Evolutionary conservation across 78 protist species (phyloP), one percentile per base, ranked within the genome.

Genomic region (Cavenderia fasciculata): DNA sequence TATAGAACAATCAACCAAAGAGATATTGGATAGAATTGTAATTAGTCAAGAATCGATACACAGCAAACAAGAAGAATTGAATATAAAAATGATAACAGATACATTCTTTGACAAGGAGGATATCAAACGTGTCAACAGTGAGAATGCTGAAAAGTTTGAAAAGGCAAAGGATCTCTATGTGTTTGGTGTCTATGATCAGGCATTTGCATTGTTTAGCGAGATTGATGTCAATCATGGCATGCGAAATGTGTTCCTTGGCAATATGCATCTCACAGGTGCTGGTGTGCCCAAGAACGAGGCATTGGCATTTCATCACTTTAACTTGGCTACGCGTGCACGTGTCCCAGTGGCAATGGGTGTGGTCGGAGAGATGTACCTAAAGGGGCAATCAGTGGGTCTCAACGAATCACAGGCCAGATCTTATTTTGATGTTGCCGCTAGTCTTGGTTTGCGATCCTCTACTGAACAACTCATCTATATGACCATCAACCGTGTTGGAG

Each of bases 331-430:
- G 18, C 23, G 21, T 2, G n/a, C 59, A 4, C 46, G 56, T 27
- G 36, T 66, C 5, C 59, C 87, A 0, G 87, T 78, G 10, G 87
- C 87, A 12, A 65, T 40, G 44, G 87, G 87, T 6, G 65, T 78
- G 87, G 10, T 78, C n/a, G 87, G 75, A 27, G 87, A 78, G 69
- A 63, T 78, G 52, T 0, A 33, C 51, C 54, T 63, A 21, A 78
- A 65, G 19, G 44, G 63, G 0, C 12, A 57, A 12, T 43, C 40
- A 1, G 68, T 40, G 19, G 25, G 1, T 7, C 10, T 40, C 47
- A 23, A 57, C 34, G 31, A 40, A n/a, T 21, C 3, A 3, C 3
- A 40, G 8, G 87, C 73, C 1, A 27, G 41, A 4, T 29, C 54
- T 0, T 65, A 38, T 31, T 78, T 78, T 65, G 23, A 8, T 4